These are phyloP conservation scores for Talaromyces liani DNA, from an alignment of 495 filamentous ascomycete species.

Conservation along the genomic window DNA sequence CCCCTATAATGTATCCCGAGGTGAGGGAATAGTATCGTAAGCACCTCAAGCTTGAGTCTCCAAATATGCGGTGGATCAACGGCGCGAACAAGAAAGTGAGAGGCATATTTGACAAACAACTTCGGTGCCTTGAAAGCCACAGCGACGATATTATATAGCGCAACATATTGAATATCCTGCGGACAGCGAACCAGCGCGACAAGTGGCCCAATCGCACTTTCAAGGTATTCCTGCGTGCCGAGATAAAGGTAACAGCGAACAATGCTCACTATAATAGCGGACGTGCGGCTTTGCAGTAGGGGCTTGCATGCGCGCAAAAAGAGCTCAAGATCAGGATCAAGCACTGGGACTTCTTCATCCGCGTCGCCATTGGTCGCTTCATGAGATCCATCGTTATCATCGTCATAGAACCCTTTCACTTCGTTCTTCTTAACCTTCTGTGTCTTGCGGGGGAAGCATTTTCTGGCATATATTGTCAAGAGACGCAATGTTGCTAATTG, in stretches of 20 bases:
- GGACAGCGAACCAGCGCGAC: constrained; percentile 76
- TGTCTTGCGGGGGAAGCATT: constrained; percentile 75
- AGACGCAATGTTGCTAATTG: constrained; percentile 76
- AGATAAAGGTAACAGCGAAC: constrained; percentile 78
- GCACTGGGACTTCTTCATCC: constrained; percentile 40
- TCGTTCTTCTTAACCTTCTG: constrained; percentile 44
- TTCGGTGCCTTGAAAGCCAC: constrained; percentile 67
- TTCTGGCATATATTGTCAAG: constrained; percentile 75
- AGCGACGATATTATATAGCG: constrained; percentile 87
- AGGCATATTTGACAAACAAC: constrained; percentile 73
- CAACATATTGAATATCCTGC: constrained; percentile 80
- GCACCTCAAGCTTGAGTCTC: constrained; percentile 82
- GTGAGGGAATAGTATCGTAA: constrained; percentile 84
- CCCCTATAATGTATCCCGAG: constrained; percentile 67
- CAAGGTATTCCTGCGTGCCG: constrained; percentile 65
- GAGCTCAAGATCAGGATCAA: constrained; percentile 80
- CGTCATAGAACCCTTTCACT: constrained; percentile 71
- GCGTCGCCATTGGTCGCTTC: constrained; percentile 31
- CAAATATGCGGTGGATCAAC: constrained; percentile 78
- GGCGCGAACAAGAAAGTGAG: constrained; percentile 78
- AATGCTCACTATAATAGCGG: constrained; percentile 84
- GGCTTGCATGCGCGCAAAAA: constrained; percentile 73
- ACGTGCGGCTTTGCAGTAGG: constrained; percentile 86
- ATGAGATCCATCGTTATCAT: constrained; percentile 33
- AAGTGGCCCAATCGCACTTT: constrained; percentile 68